phyloP scores from a whole-genome alignment of 208 protist genomes.

The Jaenimonas drosophilae region DNA sequence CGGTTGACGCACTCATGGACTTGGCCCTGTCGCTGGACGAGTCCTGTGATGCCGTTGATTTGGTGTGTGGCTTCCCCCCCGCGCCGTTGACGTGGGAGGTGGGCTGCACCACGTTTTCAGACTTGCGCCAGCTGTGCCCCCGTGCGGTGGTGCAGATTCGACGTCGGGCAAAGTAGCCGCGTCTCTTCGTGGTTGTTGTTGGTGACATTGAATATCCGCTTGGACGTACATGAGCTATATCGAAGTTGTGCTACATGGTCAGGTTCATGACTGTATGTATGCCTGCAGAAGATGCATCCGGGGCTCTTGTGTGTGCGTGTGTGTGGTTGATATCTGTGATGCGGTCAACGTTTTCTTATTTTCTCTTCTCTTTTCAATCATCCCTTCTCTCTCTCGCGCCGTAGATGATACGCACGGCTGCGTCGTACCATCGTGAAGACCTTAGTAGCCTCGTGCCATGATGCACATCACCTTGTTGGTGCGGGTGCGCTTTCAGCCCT shows the following conservation, averaged over 20 bases:
- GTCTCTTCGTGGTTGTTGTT: not conserved
- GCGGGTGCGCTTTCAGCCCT: conserved; percentile 74
- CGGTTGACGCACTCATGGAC: conserved; percentile 27
- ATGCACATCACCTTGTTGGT: conserved; percentile 2
- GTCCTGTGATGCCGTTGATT: conserved; percentile 29
- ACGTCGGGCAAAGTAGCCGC: conserved; percentile 1
- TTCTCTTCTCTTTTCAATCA: conserved; percentile 7
- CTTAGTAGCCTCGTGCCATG: conserved; percentile 3
- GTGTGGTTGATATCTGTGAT: not conserved
- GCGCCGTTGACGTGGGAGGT: conserved; percentile 25
- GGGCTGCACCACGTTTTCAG: conserved; percentile 25
- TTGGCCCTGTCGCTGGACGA: conserved; percentile 57
- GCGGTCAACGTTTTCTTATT: conserved; percentile 6
- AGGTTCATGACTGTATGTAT: not conserved
- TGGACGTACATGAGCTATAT: not conserved
- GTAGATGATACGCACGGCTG: not conserved
- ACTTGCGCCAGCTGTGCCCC: conserved; percentile 41
- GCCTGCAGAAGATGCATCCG: not conserved
- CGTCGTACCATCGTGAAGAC: not conserved
- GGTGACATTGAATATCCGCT: no score
- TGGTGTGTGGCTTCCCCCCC: conserved; percentile 65
- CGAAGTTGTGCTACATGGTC: not conserved
- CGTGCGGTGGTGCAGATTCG: conserved; percentile 58
- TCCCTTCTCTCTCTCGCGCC: not conserved
- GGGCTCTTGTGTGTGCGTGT: not conserved